Evolutionary conservation across 2,329 filamentous ascomycete genomes (phyloP), one percentile per base, ranked within the genome.

Genomic region (Penicillium sp.): DNA sequence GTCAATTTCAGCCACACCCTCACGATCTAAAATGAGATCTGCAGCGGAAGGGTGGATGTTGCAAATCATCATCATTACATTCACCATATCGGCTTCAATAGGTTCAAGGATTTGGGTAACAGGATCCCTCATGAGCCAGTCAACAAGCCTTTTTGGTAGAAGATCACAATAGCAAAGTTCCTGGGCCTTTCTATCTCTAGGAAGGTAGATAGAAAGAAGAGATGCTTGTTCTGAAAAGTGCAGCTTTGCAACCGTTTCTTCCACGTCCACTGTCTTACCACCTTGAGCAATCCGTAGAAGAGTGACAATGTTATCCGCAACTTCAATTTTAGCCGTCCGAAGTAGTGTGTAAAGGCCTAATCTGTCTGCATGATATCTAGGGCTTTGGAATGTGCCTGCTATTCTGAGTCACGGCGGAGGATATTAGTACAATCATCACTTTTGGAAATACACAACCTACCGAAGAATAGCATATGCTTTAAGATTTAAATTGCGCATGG

Each of bases 131-230:
- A 51, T 51, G n/a, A 51, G 49, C 49, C 32, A 46, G 11, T 51
- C 49, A 14, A 45, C 35, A 36, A 51, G 19, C 16, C 40, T 27
- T 19, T 32, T 39, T 8, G 49, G 49, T 16, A 51, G 38, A 45
- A 51, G 41, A 26, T 38, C 41, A 46, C 41, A 45, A 32, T 40
- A 46, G 49, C 49, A 51, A 45, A 46, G 23, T 34, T 51, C 49
- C 42, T 51, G 49, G 19, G 41, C 42, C 18, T 51, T 51, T 26
- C 35, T 51, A 32, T 51, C 49, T 11, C 34, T 32, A n/a, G 49
- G 41, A 9, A 51, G 7, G 34, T 51, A 51, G 41, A 51, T 36
- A 40, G 41, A 29, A 27, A 51, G 32, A 9, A 13, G 2, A 19
- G 41, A 30, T 34, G 41, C 14, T n/a, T 45, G 6, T 51, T 46